Evolutionary conservation across 345 rosid species (phyloP).

Genomic region (Gossypium bickii): DNA sequence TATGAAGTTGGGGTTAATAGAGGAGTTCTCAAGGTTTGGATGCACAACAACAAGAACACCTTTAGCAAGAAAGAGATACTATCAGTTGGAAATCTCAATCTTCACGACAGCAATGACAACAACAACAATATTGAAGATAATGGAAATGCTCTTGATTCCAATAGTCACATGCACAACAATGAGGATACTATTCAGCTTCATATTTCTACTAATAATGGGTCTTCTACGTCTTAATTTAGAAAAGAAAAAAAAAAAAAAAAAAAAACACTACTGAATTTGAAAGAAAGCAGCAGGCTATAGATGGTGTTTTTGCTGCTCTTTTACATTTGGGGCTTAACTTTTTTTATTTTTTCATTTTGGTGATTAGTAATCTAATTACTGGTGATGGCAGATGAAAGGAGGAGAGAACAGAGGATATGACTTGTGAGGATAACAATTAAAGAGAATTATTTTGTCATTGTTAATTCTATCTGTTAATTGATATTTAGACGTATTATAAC

Average conservation of each 20-base stretch:
- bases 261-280: background rate
- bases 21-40: constrained; percentile 79
- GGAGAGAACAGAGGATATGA: constrained; percentile 13
- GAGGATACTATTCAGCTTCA: constrained; percentile 19
- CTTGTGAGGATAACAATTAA: constrained; percentile 17
- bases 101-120: constrained; percentile 15
- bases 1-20: constrained; percentile 54
- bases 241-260: background rate
- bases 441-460: constrained; percentile 15
- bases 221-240: constrained; percentile 15
- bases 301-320: background rate
- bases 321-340: background rate
- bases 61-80: constrained; percentile 31
- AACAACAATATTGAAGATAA: constrained; percentile 8
- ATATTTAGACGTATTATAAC: background rate
- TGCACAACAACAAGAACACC: constrained; percentile 69
- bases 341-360: background rate
- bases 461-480: constrained; percentile 13
- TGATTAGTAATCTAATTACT: background rate
- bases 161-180: background rate
- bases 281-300: background rate
- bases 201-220: constrained; percentile 6
- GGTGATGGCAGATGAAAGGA: constrained; percentile 12
- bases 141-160: background rate
- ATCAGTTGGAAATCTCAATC: constrained; percentile 19